Conservation (phyloP, 176 grass and related monocot species). For the Zea luxurians region DNA sequence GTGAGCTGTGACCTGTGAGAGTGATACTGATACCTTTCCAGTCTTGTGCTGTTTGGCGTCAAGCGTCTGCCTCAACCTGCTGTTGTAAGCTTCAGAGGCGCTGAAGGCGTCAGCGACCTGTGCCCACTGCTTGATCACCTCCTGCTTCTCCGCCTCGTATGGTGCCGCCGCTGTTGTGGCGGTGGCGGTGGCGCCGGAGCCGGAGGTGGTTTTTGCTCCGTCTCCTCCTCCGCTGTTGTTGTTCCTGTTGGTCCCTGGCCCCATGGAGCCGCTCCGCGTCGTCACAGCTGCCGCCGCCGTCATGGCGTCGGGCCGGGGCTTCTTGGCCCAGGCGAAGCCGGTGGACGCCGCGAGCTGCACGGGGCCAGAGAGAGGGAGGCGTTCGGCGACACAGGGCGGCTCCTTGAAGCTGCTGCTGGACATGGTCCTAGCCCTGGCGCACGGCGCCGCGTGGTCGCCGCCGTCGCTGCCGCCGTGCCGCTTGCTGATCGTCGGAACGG, state of each 20-base stretch:
- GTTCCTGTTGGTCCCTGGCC: not conserved
- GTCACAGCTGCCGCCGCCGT: not conserved
- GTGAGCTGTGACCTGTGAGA: not conserved
- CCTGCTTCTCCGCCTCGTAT: conserved; percentile 58
- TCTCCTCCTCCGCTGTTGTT: conserved; percentile 3
- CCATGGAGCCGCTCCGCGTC: conserved; percentile 38
- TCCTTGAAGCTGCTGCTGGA: conserved; percentile 49
- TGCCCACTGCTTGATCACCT: conserved; percentile 74
- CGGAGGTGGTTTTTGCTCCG: not conserved
- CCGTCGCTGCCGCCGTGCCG: not conserved
- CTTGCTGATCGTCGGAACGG: conserved; percentile 44
- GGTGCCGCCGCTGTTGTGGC: not conserved
- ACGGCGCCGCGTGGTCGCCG: not conserved
- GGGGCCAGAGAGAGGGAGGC: conserved; percentile 35
- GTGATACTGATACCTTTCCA: conserved; percentile 39
- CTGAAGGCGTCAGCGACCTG: conserved; percentile 51
- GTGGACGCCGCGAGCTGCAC: conserved; percentile 56
- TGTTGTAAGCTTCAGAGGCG: conserved; percentile 44
- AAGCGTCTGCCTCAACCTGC: conserved; percentile 28
- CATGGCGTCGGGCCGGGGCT: conserved; percentile 34
- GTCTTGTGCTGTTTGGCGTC: conserved; percentile 42
- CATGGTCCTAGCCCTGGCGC: conserved; percentile 29
- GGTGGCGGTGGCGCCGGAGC: not conserved
- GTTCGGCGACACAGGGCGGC: conserved; percentile 24
- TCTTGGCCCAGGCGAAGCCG: conserved; percentile 73